These are phyloP conservation scores for Murraya koenigii DNA, from an alignment of 345 rosid species.

Conservation along the genomic window DNA sequence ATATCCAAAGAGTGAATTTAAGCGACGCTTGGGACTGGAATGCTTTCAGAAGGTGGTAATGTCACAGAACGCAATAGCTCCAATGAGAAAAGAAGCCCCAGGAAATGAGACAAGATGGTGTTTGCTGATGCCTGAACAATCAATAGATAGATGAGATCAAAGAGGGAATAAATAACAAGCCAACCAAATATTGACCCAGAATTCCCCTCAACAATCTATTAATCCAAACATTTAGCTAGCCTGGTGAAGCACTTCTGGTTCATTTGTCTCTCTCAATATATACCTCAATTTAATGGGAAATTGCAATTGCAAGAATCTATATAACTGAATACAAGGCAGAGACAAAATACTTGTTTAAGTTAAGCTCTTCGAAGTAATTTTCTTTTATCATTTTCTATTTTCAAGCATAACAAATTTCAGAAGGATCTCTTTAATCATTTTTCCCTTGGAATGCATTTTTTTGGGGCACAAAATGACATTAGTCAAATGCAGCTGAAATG, in stretches of 20 bases:
- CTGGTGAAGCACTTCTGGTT: not conserved
- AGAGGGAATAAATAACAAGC: not conserved
- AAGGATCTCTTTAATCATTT: not conserved
- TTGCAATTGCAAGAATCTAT: not conserved
- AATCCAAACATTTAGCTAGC: not conserved
- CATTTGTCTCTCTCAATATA: not conserved
- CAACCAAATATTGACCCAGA: not conserved
- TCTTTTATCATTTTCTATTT: not conserved
- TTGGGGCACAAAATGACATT: not conserved
- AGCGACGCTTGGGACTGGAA: constrained; percentile 50
- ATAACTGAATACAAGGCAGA: not conserved
- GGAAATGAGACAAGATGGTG: constrained; percentile 91
- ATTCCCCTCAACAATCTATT: not conserved
- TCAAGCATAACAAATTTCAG: not conserved
- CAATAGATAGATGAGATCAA: constrained; percentile 1
- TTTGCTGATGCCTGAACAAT: constrained; percentile 88
- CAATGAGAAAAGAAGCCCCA: constrained; percentile 82
- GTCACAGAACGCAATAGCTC: constrained; percentile 94
- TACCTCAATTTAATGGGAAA: not conserved
- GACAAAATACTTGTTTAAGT: not conserved
- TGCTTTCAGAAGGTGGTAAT: constrained; percentile 54
- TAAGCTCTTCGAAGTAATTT: not conserved
- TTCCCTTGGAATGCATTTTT: not conserved
- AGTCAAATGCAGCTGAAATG: not conserved
- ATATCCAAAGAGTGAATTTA: constrained; percentile 24